Evolutionary conservation across 441 rosid species (phyloP).

Genomic region (Hura crepitans): DNA sequence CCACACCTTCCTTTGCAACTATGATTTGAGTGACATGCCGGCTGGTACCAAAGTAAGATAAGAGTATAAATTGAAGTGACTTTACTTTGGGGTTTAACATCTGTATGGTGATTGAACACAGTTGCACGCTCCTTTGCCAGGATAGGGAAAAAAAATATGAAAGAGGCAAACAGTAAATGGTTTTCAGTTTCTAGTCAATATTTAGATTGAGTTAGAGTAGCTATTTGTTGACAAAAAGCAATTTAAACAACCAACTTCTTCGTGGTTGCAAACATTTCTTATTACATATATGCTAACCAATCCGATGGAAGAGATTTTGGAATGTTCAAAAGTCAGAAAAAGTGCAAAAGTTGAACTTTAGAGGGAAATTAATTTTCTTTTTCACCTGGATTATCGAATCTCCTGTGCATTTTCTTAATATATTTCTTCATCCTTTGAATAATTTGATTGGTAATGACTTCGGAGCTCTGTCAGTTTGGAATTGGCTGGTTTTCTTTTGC

Average conservation of each 20-base stretch:
- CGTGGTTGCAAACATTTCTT: background rate
- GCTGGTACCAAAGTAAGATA: conserved; percentile 78
- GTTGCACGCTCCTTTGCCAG: conserved; percentile 6
- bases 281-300: background rate
- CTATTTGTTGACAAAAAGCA: background rate
- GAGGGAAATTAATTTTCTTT: background rate
- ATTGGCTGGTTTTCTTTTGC: background rate
- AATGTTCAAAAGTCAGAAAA: background rate
- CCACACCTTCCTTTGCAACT: conserved; percentile 90
- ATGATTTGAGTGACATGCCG: conserved; percentile 95
- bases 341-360: background rate
- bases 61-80: background rate
- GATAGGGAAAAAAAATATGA: background rate
- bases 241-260: background rate
- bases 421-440: background rate
- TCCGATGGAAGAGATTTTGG: conserved; percentile 9
- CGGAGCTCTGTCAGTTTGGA: background rate
- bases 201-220: conserved; percentile 12
- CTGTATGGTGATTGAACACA: conserved; percentile 1
- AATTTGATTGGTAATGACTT: background rate
- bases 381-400: background rate
- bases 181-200: background rate
- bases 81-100: background rate
- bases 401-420: background rate
- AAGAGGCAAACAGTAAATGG: background rate